Evolutionary conservation across 2,329 filamentous ascomycete genomes (phyloP).

Genomic region (Hyphodiscus sp.): DNA sequence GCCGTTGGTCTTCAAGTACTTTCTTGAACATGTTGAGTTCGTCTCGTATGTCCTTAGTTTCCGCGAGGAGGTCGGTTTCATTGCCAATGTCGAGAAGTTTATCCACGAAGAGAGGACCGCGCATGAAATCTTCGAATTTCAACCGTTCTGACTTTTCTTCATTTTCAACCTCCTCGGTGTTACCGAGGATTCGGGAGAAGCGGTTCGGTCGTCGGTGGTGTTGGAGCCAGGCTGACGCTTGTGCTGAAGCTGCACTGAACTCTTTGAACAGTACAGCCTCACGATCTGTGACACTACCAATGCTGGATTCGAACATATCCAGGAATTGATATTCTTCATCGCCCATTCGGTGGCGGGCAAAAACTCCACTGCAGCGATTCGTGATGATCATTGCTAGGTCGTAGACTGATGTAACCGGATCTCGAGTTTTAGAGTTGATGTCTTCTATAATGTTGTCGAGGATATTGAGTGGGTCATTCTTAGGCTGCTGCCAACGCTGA

Average conservation of each 20-base stretch:
- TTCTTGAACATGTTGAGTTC: conserved; percentile 42
- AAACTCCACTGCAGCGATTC: conserved; percentile 35
- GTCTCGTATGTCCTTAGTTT: conserved; percentile 42
- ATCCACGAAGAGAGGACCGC: conserved; percentile 20
- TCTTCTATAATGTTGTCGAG: conserved; percentile 30
- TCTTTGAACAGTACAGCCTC: conserved; percentile 23
- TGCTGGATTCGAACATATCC: conserved; percentile 25
- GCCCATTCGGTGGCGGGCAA: conserved; percentile 30
- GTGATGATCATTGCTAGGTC: conserved; percentile 39
- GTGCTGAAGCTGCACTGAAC: conserved; percentile 21
- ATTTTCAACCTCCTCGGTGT: neutral
- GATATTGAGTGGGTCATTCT: conserved; percentile 37
- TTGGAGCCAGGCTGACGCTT: conserved; percentile 22
- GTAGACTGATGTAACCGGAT: conserved; percentile 34
- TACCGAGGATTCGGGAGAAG: conserved; percentile 5
- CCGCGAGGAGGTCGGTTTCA: conserved; percentile 37
- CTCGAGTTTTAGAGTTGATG: conserved; percentile 23
- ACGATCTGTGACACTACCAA: conserved; percentile 22
- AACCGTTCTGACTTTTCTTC: conserved; percentile 29
- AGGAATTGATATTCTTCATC: conserved; percentile 26
- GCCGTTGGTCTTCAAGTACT: conserved; percentile 31
- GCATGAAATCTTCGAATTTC: conserved; percentile 15
- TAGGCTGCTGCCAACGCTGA: conserved; percentile 38
- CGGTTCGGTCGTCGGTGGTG: conserved; percentile 15
- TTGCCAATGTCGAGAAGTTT: conserved; percentile 36